Conservation (phyloP, 257 asterid genomes). For the Penstemon barbatus region DNA sequence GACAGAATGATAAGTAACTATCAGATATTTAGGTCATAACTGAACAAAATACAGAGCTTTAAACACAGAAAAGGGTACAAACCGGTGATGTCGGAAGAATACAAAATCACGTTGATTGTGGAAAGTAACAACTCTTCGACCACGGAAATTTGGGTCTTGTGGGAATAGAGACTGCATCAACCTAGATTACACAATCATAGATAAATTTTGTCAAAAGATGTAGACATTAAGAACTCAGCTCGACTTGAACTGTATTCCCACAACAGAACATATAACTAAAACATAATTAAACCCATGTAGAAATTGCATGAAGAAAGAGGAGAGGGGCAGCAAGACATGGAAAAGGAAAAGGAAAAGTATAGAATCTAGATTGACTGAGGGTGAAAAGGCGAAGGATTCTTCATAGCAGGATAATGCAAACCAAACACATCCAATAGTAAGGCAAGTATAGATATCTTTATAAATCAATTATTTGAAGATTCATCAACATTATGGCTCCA, state of each 20-base stretch:
- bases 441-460: not conserved
- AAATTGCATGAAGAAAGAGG: not conserved
- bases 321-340: not conserved
- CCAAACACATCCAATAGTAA: not conserved
- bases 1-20: conserved; percentile 21
- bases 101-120: conserved; percentile 96
- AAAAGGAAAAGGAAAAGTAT: not conserved
- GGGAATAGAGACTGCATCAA: conserved; percentile 84
- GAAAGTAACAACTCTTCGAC: conserved; percentile 91
- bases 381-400: not conserved
- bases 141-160: conserved; percentile 85
- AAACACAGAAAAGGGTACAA: conserved; percentile 20
- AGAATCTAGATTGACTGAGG: no score
- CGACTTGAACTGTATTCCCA: not conserved
- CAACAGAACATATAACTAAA: not conserved
- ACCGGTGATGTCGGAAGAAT: conserved; percentile 97
- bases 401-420: not conserved
- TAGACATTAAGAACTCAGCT: not conserved
- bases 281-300: not conserved
- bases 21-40: conserved; percentile 16
- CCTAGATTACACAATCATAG: conserved; percentile 38
- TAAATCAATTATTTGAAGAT: not conserved
- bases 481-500: not conserved
- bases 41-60: not conserved
- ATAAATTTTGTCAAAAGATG: conserved; percentile 13